These are phyloP conservation scores for Nicotiana tabacum DNA, from an alignment of 257 asterid genomes.

Conservation along the genomic window DNA sequence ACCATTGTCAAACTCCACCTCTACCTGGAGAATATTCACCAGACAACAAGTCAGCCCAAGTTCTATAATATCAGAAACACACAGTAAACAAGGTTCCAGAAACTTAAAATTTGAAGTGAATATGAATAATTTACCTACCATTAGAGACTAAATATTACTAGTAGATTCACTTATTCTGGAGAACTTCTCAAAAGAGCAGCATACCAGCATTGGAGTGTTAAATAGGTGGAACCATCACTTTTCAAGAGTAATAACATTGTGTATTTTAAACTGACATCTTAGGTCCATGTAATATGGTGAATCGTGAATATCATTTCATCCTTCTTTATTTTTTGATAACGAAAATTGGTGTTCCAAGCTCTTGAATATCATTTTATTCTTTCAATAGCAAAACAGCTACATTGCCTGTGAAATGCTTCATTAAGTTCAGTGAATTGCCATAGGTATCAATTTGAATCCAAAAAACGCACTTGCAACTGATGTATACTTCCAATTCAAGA, in stretches of 20 bases:
- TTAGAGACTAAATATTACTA: not conserved
- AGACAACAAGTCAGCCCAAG: not conserved
- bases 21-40: slow-evolving; percentile 41
- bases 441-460: not conserved
- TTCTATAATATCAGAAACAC: not conserved
- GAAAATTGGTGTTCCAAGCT: no score
- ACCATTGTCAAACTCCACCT: slow-evolving; percentile 63
- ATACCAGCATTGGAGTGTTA: not conserved
- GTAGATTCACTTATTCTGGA: not conserved
- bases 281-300: not conserved
- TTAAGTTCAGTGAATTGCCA: not conserved
- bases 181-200: not conserved
- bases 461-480: not conserved
- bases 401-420: not conserved
- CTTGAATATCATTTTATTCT: not conserved
- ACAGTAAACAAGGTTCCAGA: not conserved
- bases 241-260: not conserved
- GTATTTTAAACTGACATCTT: not conserved
- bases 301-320: not conserved
- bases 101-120: not conserved
- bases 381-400: not conserved
- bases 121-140: not conserved
- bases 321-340: no score
- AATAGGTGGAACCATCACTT: not conserved
- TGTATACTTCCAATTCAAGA: not conserved